phyloP scores from a whole-genome alignment of 768 basidiomycete genomes.

The Hemileccinum rubropunctum region DNA sequence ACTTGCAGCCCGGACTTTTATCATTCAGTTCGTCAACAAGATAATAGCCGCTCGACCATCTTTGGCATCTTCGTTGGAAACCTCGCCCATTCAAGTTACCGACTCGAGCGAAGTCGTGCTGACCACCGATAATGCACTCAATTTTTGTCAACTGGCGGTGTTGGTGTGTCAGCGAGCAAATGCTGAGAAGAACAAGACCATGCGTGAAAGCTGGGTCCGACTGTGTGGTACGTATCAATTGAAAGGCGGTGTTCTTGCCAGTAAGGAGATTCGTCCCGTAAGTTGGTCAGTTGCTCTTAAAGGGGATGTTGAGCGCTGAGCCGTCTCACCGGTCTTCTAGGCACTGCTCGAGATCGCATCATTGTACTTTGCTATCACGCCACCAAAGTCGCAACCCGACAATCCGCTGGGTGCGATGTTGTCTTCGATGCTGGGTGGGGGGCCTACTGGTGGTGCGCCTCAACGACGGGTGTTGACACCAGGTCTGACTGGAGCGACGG shows the following conservation, averaged over 20 bases:
- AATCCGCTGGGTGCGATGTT: slow-evolving; percentile 90
- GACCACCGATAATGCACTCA: slow-evolving; percentile 74
- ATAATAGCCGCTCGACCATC: slow-evolving; percentile 49
- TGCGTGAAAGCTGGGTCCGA: slow-evolving; percentile 81
- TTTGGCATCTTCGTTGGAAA: slow-evolving; percentile 38
- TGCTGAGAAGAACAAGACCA: slow-evolving; percentile 72
- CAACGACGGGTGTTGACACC: slow-evolving; percentile 29
- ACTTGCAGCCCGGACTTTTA: slow-evolving; percentile 91
- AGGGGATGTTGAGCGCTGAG: neutral
- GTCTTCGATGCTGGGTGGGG: slow-evolving; percentile 84
- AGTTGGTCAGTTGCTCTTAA: slow-evolving; percentile 26
- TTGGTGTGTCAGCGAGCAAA: slow-evolving; percentile 85
- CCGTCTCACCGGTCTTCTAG: slow-evolving; percentile 37
- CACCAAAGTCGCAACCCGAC: slow-evolving; percentile 61
- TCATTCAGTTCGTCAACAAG: slow-evolving; percentile 70
- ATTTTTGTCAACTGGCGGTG: slow-evolving; percentile 89
- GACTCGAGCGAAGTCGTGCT: slow-evolving; percentile 62
- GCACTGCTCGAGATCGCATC: slow-evolving; percentile 64
- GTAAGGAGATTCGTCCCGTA: slow-evolving; percentile 63
- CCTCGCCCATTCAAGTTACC: slow-evolving; percentile 44
- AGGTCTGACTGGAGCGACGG: slow-evolving; percentile 22
- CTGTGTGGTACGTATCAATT: slow-evolving; percentile 83
- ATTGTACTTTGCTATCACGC: slow-evolving; percentile 86
- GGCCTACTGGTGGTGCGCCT: slow-evolving; percentile 33
- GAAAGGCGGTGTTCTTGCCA: slow-evolving; percentile 58